Evolutionary conservation across 2,329 filamentous ascomycete species (phyloP).

Genomic region (Hyphodiscus sp.): DNA sequence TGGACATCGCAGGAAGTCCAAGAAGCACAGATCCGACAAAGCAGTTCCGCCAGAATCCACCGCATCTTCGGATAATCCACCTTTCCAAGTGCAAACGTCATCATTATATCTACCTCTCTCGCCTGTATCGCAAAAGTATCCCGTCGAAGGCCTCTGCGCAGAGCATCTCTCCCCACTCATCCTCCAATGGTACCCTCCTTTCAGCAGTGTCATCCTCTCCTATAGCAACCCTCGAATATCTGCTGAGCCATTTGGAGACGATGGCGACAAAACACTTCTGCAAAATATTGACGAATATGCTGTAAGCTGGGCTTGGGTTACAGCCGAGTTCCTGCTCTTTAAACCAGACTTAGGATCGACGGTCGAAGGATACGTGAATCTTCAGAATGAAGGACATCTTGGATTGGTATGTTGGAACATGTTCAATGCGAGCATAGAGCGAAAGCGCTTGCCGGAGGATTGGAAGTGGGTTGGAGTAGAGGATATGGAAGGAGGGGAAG

Average conservation of each 20-base stretch:
- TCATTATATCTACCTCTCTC: slow-evolving; percentile 75
- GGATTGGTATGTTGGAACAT: slow-evolving; percentile 85
- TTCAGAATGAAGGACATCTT: slow-evolving; percentile 84
- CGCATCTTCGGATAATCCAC: slow-evolving; percentile 40
- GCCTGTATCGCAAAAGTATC: slow-evolving; percentile 62
- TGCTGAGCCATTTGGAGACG: slow-evolving; percentile 46
- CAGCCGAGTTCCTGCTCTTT: slow-evolving; percentile 79
- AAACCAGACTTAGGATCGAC: slow-evolving; percentile 65
- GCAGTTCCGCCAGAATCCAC: slow-evolving; percentile 19
- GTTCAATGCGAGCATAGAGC: slow-evolving; percentile 85
- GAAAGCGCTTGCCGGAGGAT: slow-evolving; percentile 62
- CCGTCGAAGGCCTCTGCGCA: slow-evolving; percentile 63
- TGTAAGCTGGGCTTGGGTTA: slow-evolving; percentile 81
- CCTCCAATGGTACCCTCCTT: slow-evolving; percentile 67
- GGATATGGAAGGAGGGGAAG: slow-evolving; percentile 28
- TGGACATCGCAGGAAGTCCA: slow-evolving; percentile 39
- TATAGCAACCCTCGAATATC: slow-evolving; percentile 65
- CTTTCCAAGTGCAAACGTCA: slow-evolving; percentile 72
- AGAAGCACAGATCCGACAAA: slow-evolving; percentile 37
- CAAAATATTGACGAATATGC: slow-evolving; percentile 72
- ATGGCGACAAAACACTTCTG: slow-evolving; percentile 42
- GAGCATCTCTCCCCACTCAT: slow-evolving; percentile 71
- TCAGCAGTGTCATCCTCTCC: slow-evolving; percentile 67
- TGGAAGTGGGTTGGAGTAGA: slow-evolving; percentile 71
- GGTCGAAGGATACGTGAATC: slow-evolving; percentile 75